These are phyloP conservation scores for Podospora comata DNA, from an alignment of 495 filamentous ascomycete genomes.

Conservation along the genomic window DNA sequence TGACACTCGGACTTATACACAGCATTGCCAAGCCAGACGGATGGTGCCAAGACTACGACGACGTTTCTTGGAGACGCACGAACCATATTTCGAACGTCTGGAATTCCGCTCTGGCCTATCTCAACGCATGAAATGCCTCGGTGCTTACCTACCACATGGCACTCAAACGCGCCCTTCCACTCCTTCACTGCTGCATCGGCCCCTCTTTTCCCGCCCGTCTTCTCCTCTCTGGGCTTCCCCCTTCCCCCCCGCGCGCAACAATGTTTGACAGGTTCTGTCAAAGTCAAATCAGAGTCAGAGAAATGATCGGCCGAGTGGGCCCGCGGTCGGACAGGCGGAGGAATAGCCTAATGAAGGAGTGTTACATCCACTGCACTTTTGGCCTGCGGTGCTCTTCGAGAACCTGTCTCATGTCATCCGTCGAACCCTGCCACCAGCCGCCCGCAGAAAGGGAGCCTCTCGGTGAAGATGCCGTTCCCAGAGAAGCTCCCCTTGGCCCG, in stretches of 20 bases:
- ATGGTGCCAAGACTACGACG: not conserved
- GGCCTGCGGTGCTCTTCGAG: not conserved
- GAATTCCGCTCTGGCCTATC: not conserved
- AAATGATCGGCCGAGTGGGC: conserved; percentile 6
- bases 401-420: not conserved
- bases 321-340: conserved; percentile 6
- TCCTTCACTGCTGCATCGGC: too few species aligned
- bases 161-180: too few species aligned
- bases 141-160: not conserved
- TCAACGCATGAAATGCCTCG: not conserved
- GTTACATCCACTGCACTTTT: not conserved
- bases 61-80: conserved; percentile 6
- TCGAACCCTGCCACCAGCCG: not conserved
- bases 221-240: too few species aligned
- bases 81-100: conserved; percentile 3
- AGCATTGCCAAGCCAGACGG: not conserved
- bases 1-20: not conserved
- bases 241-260: not conserved
- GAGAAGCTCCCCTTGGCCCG: conserved; percentile 3
- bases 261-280: not conserved
- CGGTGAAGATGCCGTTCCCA: conserved; percentile 7
- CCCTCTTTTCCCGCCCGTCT: too few species aligned
- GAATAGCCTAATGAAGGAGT: conserved; percentile 2
- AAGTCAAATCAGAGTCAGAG: not conserved
- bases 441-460: not conserved